Base-by-base conservation (phyloP, 2,329 filamentous ascomycete genomes). In the Aspergillus awamori region DNA sequence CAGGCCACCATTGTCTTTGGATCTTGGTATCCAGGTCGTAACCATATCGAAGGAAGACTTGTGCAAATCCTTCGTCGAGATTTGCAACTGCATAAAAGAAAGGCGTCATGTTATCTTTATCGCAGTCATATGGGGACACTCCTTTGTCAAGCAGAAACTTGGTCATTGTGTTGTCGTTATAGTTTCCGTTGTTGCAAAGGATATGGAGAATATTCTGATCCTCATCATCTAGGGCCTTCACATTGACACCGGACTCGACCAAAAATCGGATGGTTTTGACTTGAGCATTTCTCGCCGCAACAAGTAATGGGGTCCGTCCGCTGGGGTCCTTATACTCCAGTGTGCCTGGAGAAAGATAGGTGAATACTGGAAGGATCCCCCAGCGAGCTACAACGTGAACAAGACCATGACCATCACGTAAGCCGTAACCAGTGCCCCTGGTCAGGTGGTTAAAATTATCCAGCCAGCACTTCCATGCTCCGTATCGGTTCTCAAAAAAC, bases 91-190 rank as follows among this genome's bases (percentile, higher is more conserved):
- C 57, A 38, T 65, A 66, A 17, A 66, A 53, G 15, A 66, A 63
- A 30, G 64, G 58, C 57, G 59, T 65, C 58, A 66, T 65, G 36
- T 66, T 65, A 30, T 63, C 26, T 22, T 59, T 43, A 59, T 63
- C 53, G 39, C 55, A 58, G 33, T 43, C 41, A 47, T 56, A 59
- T 60, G 45, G 56, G 38, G 60, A 62, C 33, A 45, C 60, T n/a
- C 64, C 63, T 39, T 38, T 54, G 24, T 61, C 43, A 54, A 61
- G 41, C 6, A 63, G 47, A 36, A 24, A 58, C 13, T 60, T 57
- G n/a, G 53, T 54, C 36, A 62, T 43, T 52, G 2, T 33, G 38
- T 22, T 53, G 33, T 48, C 53, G 51, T 61, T 57, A 11, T 36
- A 36, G 30, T 36, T 11, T 7, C 7, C 30, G 11, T 8, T 36